These are phyloP conservation scores for Dothistroma pini DNA, from an alignment of 2,329 filamentous ascomycete genomes.

Conservation along the genomic window DNA sequence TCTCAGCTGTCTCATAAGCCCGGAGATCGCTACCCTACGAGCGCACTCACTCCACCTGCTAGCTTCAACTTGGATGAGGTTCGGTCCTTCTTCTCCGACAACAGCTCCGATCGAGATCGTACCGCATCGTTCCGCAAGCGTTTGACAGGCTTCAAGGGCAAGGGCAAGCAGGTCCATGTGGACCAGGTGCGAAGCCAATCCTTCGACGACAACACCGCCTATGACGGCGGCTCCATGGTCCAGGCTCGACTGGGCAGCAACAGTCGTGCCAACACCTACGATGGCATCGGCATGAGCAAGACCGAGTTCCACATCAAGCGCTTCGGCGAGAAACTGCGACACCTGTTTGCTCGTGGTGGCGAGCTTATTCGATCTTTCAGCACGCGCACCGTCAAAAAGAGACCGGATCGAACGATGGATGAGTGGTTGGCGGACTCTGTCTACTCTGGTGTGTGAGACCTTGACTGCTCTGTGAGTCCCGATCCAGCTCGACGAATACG, in stretches of 20 bases:
- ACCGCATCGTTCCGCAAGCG: constrained; percentile 37
- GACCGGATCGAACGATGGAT: constrained; percentile 12
- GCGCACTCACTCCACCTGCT: constrained; percentile 43
- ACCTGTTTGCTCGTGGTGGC: constrained; percentile 35
- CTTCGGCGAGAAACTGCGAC: constrained; percentile 39
- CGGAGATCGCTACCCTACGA: constrained; percentile 50
- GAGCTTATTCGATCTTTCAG: constrained; percentile 34
- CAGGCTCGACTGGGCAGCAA: constrained; percentile 21
- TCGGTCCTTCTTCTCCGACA: constrained; percentile 43
- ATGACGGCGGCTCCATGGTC: constrained; percentile 30
- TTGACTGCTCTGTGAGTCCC: background rate
- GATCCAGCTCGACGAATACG: background rate
- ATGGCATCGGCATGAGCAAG: constrained; percentile 38
- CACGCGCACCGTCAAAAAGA: constrained; percentile 14
- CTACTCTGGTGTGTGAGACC: constrained; percentile 31
- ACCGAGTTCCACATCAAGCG: constrained; percentile 40
- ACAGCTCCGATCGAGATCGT: constrained; percentile 34
- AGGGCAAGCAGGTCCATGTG: constrained; percentile 13
- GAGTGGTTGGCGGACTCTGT: constrained; percentile 30
- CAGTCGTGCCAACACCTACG: constrained; percentile 27
- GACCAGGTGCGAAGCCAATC: constrained; percentile 21
- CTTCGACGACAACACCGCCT: constrained; percentile 28
- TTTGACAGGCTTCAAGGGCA: constrained; percentile 29
- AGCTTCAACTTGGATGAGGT: constrained; percentile 41
- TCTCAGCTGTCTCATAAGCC: constrained; percentile 34